Base-by-base conservation (phyloP, 805 yeast species). In the Pichia membranifaciens region DNA sequence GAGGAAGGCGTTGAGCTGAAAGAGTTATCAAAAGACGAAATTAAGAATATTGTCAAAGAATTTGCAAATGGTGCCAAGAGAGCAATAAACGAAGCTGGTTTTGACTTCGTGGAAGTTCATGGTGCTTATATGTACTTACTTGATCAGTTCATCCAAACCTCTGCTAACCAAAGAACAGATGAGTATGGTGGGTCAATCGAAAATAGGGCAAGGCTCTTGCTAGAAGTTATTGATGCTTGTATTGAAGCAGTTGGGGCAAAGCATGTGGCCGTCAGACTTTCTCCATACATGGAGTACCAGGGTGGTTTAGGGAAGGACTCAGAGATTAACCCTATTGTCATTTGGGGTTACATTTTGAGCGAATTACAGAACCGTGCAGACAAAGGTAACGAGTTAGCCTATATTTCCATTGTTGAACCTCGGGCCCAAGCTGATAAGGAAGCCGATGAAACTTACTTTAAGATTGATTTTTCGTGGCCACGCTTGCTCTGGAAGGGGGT, bases 381-480 rank as follows among this genome's bases (percentile, higher is more conserved):
- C 50, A 22, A 54, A n/a, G 65, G 65, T 4, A 51, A 60, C 10
- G 44, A 55, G 48, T 43, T 60, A 21, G 61, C 59, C 0, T 62
- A 58, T 45, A 38, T 61, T 16, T 59, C 61, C 5, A 36, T 52
- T 44, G 67, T 58, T 16, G 97, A 89, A 56, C 82, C 80, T 1
- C 89, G 81, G 34, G 95, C 87, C 59, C 95, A 87, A 58, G 66
- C 87, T 54, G 58, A 45, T 34, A 21, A 25, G 8, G 51, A 45
- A 31, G 47, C 44, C 18, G 23, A 40, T 15, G 50, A 46, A 16
- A 35, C 31, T 5, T 28, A 40, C n/a, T n/a, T n/a, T 12, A 25
- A 25, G 29, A 43, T 48, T 15, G 53, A 50, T 29, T 45, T 52
- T 18, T 38, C 49, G 25, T 58, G 52, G 55, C 51, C 49, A 15